These are phyloP conservation scores for Penicillium sp. DNA, from an alignment of 2,329 filamentous ascomycete genomes.

Conservation along the genomic window DNA sequence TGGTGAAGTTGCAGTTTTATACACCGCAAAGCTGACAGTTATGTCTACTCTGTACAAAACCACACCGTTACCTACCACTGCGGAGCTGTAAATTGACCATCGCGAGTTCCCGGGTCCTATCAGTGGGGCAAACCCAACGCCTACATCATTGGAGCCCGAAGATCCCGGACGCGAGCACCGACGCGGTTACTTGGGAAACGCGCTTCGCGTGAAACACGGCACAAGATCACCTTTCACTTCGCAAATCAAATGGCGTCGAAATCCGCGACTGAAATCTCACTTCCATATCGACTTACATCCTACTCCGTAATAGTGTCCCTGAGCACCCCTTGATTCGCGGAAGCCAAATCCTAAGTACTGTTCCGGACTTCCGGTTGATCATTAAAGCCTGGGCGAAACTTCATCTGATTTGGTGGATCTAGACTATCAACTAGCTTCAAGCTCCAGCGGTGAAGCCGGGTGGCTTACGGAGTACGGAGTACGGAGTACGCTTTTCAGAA, in stretches of 20 bases:
- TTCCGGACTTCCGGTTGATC: conserved; percentile 18
- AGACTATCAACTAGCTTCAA: conserved; percentile 6
- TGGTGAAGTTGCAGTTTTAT: conserved; percentile 5
- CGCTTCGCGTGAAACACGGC: conserved; percentile 17
- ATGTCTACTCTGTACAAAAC: not conserved
- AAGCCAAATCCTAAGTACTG: conserved; percentile 5
- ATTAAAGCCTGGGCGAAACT: conserved; percentile 14
- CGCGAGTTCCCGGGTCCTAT: conserved; percentile 17
- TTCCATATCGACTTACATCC: not conserved
- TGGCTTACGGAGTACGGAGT: too few species aligned
- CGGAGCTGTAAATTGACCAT: conserved; percentile 5
- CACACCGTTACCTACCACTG: conserved; percentile 8
- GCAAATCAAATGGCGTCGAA: not conserved
- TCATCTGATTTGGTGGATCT: conserved; percentile 7
- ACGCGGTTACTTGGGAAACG: conserved; percentile 32
- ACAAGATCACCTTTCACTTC: not conserved
- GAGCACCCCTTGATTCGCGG: conserved; percentile 12
- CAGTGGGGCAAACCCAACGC: conserved; percentile 17
- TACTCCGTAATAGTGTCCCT: not conserved
- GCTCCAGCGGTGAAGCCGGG: conserved; percentile 13
- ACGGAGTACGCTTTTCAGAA: conserved; percentile 6
- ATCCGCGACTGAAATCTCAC: not conserved
- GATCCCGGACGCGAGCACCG: conserved; percentile 21
- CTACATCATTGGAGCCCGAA: conserved; percentile 18
- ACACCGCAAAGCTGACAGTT: conserved; percentile 17